Evolutionary conservation across 805 yeast genomes (phyloP).

Genomic region (Yamadazyma nakazawae): DNA sequence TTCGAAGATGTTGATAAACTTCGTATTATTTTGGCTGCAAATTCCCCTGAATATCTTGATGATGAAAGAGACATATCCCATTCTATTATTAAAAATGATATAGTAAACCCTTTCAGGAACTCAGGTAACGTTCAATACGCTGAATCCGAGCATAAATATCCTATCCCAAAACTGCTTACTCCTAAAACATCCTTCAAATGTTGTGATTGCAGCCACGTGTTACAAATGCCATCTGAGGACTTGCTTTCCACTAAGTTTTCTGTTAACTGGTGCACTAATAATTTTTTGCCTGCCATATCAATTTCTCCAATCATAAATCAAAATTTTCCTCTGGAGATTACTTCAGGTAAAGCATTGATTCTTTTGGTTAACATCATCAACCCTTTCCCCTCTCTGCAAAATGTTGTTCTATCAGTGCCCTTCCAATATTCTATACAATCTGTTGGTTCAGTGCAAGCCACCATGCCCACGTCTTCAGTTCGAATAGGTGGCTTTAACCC

Average conservation of each 20-base stretch:
- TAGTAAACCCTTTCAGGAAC: not conserved
- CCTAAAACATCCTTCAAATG: conserved; percentile 27
- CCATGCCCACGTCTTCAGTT: conserved; percentile 26
- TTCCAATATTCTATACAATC: conserved; percentile 13
- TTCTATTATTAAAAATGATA: not conserved
- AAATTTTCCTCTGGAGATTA: not conserved
- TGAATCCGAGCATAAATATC: conserved; percentile 9
- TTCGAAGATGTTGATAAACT: conserved; percentile 8
- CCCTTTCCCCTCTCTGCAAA: conserved; percentile 23
- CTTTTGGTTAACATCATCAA: conserved; percentile 30
- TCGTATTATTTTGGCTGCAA: not conserved
- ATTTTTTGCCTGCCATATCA: conserved; percentile 29
- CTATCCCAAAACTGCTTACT: conserved; percentile 23
- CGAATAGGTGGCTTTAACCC: conserved; percentile 19
- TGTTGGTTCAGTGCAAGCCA: conserved; percentile 10
- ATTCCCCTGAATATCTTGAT: conserved; percentile 1
- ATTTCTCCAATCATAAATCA: conserved; percentile 15
- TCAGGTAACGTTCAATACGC: not conserved
- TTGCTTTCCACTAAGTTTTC: conserved; percentile 27
- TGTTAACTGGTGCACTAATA: conserved; percentile 31
- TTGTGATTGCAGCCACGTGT: conserved; percentile 23
- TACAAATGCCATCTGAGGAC: conserved; percentile 26
- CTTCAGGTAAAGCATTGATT: conserved; percentile 2
- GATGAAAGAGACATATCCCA: not conserved
- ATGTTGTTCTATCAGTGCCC: conserved; percentile 23